These are phyloP conservation scores for Lumnitzera littorea DNA, from an alignment of 345 rosid species.

Conservation along the genomic window DNA sequence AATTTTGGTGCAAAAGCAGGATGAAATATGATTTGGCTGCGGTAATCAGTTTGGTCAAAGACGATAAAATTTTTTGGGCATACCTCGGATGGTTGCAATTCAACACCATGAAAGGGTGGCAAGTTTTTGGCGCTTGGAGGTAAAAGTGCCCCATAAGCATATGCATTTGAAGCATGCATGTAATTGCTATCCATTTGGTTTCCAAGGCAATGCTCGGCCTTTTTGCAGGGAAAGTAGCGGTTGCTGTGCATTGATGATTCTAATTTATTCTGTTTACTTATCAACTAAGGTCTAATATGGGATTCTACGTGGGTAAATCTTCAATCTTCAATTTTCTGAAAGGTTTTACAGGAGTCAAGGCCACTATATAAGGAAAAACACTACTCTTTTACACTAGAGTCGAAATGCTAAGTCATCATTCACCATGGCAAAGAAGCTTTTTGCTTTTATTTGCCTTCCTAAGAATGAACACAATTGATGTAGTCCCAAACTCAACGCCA, in stretches of 20 bases:
- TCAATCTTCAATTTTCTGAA: slow-evolving; percentile 16
- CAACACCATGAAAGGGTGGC: slow-evolving; percentile 46
- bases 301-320: slow-evolving; percentile 19
- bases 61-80: slow-evolving; percentile 59
- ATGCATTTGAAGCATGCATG: slow-evolving; percentile 33
- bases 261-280: background rate
- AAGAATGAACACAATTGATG: slow-evolving; percentile 32
- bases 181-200: slow-evolving; percentile 37
- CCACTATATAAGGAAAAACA: slow-evolving; percentile 23
- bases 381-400: slow-evolving; percentile 10
- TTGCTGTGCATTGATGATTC: slow-evolving; percentile 46
- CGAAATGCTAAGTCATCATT: slow-evolving; percentile 21
- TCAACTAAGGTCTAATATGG: slow-evolving; percentile 7
- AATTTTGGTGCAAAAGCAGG: slow-evolving; percentile 61
- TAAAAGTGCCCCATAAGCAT: slow-evolving; percentile 40
- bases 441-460: slow-evolving; percentile 16
- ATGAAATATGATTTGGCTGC: slow-evolving; percentile 71
- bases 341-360: slow-evolving; percentile 17
- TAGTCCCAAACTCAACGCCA: slow-evolving; percentile 9
- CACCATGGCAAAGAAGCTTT: slow-evolving; percentile 12
- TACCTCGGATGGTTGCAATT: slow-evolving; percentile 60
- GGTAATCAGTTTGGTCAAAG: slow-evolving; percentile 59
- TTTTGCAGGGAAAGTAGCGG: slow-evolving; percentile 20
- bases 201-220: slow-evolving; percentile 26
- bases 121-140: slow-evolving; percentile 47